These are phyloP conservation scores for Cyclanthera cordifolia DNA, from an alignment of 306 rosid genomes.

Conservation along the genomic window DNA sequence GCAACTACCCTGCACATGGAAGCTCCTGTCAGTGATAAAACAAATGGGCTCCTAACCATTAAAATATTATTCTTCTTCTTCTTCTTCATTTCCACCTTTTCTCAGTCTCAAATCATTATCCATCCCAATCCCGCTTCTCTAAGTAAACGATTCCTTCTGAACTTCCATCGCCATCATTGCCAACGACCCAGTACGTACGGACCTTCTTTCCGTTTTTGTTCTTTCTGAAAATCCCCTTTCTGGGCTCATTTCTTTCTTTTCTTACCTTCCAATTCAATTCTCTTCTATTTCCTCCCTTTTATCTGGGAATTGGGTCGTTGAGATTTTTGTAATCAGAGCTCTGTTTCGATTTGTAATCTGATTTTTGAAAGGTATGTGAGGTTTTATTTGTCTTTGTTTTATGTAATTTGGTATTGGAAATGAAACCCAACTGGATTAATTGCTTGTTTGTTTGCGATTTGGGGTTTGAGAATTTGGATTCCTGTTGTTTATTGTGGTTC, in stretches of 20 bases:
- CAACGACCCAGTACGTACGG: slow-evolving; percentile 3
- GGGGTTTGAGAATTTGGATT: background rate
- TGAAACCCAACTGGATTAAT: too few relatives aligned
- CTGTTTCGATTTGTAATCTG: too few relatives aligned
- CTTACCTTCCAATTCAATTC: slow-evolving; percentile 12
- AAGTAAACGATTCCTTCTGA: slow-evolving; percentile 2
- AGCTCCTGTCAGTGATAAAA: background rate
- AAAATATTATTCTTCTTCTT: background rate
- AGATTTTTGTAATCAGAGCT: background rate
- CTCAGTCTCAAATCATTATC: background rate
- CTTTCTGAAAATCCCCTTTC: background rate
- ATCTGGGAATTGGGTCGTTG: background rate
- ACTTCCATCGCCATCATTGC: slow-evolving; percentile 9
- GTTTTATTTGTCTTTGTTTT: background rate
- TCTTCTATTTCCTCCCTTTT: background rate
- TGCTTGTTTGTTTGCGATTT: background rate
- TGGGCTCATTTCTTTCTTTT: background rate
- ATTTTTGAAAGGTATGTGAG: too few relatives aligned
- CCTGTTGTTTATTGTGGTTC: background rate
- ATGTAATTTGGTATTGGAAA: background rate
- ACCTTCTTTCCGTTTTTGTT: background rate
- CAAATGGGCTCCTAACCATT: background rate
- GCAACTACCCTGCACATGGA: slow-evolving; percentile 9
- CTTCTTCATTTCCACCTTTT: background rate
- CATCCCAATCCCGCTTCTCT: background rate